phyloP scores from a whole-genome alignment of 2,329 filamentous ascomycete species.

The Cladosporium cucumerinum region DNA sequence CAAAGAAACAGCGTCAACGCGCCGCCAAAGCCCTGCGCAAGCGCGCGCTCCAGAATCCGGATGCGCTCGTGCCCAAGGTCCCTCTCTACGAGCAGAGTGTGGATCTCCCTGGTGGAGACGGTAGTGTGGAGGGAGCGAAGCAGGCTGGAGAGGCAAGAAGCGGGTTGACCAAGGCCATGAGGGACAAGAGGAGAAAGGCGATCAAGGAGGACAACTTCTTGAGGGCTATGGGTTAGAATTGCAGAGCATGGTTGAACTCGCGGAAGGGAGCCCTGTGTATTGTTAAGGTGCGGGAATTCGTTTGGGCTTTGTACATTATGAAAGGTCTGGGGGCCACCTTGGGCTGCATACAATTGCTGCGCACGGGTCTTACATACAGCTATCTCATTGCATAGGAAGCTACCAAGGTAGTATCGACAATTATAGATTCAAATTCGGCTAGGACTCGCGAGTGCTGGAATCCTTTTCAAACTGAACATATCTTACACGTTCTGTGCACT shows the following conservation, averaged over 20 bases:
- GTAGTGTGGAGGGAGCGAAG: conserved; percentile 45
- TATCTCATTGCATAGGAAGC: background rate
- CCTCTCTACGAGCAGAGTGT: conserved; percentile 74
- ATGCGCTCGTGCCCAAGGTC: conserved; percentile 60
- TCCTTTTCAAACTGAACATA: background rate
- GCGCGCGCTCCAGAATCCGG: conserved; percentile 63
- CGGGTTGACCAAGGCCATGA: conserved; percentile 67
- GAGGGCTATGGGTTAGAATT: conserved; percentile 62
- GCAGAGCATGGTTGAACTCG: background rate
- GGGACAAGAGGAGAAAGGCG: conserved; percentile 67
- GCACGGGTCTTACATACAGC: background rate
- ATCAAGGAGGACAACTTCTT: conserved; percentile 88
- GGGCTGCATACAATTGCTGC: background rate
- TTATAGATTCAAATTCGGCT: background rate
- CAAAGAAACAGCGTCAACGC: conserved; percentile 72
- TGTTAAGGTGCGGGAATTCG: background rate
- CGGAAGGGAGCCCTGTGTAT: background rate
- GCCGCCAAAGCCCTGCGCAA: conserved; percentile 65
- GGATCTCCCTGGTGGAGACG: conserved; percentile 61
- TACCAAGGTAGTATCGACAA: background rate
- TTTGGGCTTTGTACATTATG: background rate
- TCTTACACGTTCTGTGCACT: background rate
- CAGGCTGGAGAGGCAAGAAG: conserved; percentile 52
- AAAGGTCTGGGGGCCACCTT: background rate
- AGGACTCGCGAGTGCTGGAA: background rate